Evolutionary conservation across 305 asterid genomes (phyloP).

Genomic region (Rubia peregrina): DNA sequence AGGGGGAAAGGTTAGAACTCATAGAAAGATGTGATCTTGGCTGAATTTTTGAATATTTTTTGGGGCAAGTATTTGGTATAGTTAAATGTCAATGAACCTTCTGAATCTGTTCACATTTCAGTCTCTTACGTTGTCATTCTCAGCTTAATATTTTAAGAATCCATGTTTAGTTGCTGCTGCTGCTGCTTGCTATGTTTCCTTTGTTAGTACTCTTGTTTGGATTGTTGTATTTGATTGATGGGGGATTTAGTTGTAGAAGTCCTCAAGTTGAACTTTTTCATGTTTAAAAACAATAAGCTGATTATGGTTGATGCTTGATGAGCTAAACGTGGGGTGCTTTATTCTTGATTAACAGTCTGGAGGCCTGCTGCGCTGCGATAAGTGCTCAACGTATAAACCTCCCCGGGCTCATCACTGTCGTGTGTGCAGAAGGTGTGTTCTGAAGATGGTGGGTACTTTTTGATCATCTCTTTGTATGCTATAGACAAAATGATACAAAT

Average conservation of each 20-base stretch:
- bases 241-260: no score
- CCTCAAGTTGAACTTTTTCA: no score
- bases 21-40: neutral
- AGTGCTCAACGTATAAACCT: slow-evolving; percentile 75
- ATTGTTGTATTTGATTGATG: no score
- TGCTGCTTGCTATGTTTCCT: neutral
- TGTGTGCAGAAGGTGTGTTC: slow-evolving; percentile 80
- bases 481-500: neutral
- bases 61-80: no score
- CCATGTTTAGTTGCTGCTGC: no score
- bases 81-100: no score
- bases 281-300: no score
- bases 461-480: neutral
- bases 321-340: slow-evolving; percentile 3
- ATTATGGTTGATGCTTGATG: no score
- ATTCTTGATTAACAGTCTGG: slow-evolving; percentile 36
- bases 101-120: no score
- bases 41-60: neutral
- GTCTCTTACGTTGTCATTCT: no score
- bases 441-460: slow-evolving; percentile 75
- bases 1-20: neutral
- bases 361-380: slow-evolving; percentile 48
- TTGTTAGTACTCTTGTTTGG: no score
- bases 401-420: slow-evolving; percentile 98
- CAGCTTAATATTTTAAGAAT: no score